Evolutionary conservation across 768 basidiomycete genomes (phyloP).

Genomic region (Tubosaeta sp.): DNA sequence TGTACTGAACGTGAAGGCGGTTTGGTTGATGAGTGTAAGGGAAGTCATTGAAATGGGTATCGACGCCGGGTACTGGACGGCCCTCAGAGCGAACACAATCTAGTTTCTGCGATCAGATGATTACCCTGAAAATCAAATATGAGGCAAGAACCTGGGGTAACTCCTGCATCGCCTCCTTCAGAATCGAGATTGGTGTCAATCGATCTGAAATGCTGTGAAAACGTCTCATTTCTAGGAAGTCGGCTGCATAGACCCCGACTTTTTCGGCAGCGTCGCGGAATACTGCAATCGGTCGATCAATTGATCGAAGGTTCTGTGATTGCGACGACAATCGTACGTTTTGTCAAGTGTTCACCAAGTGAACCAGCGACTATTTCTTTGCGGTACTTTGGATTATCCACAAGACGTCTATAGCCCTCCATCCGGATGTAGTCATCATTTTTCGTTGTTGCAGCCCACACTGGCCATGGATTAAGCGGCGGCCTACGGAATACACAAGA

Average conservation of each 20-base stretch:
- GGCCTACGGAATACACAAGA: background rate
- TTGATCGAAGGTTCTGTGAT: background rate
- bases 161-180: constrained; percentile 52
- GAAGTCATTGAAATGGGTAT: too few species aligned
- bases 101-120: constrained; percentile 8
- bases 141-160: constrained; percentile 50
- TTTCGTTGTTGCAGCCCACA: constrained; percentile 72
- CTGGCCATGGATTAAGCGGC: constrained; percentile 20
- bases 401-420: constrained; percentile 59
- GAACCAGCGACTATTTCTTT: constrained; percentile 73
- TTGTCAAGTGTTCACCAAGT: constrained; percentile 49
- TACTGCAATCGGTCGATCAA: constrained; percentile 20
- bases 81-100: too few species aligned
- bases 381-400: constrained; percentile 51
- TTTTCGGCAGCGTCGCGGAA: constrained; percentile 23
- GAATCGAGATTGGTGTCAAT: constrained; percentile 35
- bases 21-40: constrained; percentile 52
- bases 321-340: constrained; percentile 36
- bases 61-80: too few species aligned
- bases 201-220: constrained; percentile 31
- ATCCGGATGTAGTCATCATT: constrained; percentile 58
- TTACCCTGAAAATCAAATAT: background rate
- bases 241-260: constrained; percentile 38
- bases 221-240: constrained; percentile 29
- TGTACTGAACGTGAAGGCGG: constrained; percentile 46